A percentile compares a stretch with the other conserved stretches of the same genome.
Evolutionary conservation across 257 asterid species (phyloP).

Genomic region (Scutellaria galericulata): DNA sequence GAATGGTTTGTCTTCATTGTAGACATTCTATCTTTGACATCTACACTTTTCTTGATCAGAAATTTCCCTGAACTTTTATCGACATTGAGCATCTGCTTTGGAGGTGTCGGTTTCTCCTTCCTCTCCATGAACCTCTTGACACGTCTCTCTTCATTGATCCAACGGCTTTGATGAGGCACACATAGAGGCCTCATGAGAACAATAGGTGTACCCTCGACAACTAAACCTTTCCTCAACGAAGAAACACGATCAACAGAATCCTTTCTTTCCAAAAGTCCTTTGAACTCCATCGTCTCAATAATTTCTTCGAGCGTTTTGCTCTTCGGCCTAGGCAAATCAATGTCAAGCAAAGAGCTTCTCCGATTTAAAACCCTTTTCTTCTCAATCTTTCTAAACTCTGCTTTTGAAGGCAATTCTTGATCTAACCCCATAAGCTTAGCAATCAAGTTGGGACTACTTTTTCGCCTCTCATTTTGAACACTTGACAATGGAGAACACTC

Average conservation of each 20-base stretch:
- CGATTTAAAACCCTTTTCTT: slow-evolving; percentile 36
- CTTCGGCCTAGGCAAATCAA: slow-evolving; percentile 62
- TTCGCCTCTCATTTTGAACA: slow-evolving; percentile 44
- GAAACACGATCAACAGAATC: slow-evolving; percentile 35
- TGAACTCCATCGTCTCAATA: slow-evolving; percentile 59
- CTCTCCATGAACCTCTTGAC: slow-evolving; percentile 11
- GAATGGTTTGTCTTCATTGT: slow-evolving; percentile 37
- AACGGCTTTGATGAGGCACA: slow-evolving; percentile 11
- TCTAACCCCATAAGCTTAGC: slow-evolving; percentile 89
- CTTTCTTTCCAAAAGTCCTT: slow-evolving; percentile 56
- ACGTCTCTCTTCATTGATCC: slow-evolving; percentile 29
- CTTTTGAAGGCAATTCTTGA: slow-evolving; percentile 42
- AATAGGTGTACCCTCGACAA: slow-evolving; percentile 53
- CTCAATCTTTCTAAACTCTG: slow-evolving; percentile 26
- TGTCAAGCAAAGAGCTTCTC: slow-evolving; percentile 47
- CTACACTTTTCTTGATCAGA: slow-evolving; percentile 28
- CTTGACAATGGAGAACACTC: too few species aligned
- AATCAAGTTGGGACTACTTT: slow-evolving; percentile 56
- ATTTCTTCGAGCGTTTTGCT: slow-evolving; percentile 54
- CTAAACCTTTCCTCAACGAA: slow-evolving; percentile 35
- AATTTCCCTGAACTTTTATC: slow-evolving; percentile 33
- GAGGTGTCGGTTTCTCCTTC: slow-evolving; percentile 1
- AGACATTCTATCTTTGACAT: background rate
- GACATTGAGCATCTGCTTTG: slow-evolving; percentile 30
- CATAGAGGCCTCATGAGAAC: slow-evolving; percentile 61